Evolutionary conservation across 495 filamentous ascomycete species (phyloP), one percentile per base, ranked within the genome.

Genomic region (Niebla homalea): DNA sequence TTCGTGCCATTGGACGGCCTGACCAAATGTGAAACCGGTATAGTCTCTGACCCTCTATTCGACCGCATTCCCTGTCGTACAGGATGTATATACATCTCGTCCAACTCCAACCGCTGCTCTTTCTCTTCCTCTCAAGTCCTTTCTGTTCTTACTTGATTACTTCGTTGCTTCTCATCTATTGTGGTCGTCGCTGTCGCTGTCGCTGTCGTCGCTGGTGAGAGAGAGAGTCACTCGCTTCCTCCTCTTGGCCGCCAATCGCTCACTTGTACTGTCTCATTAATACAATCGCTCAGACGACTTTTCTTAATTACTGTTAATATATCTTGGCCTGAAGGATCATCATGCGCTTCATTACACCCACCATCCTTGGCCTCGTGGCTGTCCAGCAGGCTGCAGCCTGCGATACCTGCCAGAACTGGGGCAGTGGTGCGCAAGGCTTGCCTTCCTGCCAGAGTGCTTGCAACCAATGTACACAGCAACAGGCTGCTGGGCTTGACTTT

Each of bases 401-500:
- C 41, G 16, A 32, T 12, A 21, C 10, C 36, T 4, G 36, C 39
- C 26, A 21, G 10, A 32, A 42, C 12, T 44, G 23, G n/a, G 35
- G 15, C 41, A 14, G 16, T 48, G 35, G 39, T 49, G 12, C 50
- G 51, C 52, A 53, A 37, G 8, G 48, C 36, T 16, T 51, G 22
- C 57, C 16, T 50, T 62, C 62, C 64, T 60, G 43, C 7, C 67
- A 67, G 44, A 88, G 85, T 71, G 82, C 77, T 59, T 67, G 87
- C 68, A 90, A 93, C 14, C 18, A 51, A 19, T 94, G 88, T 70
- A 79, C 72, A 43, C 62, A 74, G 15, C 57, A 80, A 48, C 83
- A 89, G 65, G 62, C 70, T 21, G 55, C 57, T 18, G 88, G 89
- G 36, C 87, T 84, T 59, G 73, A 82, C 72, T 94, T 82, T 77